phyloP scores from a whole-genome alignment of 2,329 filamentous ascomycete genomes.

The Beauveria sp. region DNA sequence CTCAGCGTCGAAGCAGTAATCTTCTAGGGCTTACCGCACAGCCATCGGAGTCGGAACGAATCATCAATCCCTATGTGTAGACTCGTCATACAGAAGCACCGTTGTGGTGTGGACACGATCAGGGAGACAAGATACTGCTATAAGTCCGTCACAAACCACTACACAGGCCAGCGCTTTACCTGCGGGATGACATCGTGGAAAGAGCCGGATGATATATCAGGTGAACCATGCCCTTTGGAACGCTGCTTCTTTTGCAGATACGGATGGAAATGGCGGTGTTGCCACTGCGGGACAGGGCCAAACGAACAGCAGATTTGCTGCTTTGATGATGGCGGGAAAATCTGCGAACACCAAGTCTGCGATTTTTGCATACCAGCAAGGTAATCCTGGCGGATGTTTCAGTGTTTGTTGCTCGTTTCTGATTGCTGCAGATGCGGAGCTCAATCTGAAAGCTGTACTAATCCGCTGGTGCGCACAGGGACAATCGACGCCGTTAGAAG shows the following conservation, averaged over 20 bases:
- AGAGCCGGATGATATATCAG: not conserved
- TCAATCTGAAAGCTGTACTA: not conserved
- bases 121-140: not conserved
- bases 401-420: not conserved
- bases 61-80: not conserved
- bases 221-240: not conserved
- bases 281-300: conserved; percentile 5
- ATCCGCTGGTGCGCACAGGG: not conserved
- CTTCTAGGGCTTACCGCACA: not conserved
- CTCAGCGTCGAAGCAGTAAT: not conserved
- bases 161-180: not conserved
- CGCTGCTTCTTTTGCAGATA: conserved; percentile 4
- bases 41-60: not conserved
- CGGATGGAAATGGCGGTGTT: conserved; percentile 6
- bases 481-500: not conserved
- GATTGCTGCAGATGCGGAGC: not conserved
- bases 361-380: conserved; percentile 2
- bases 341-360: not conserved
- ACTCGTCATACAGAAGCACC: not conserved
- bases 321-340: not conserved
- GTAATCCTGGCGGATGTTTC: not conserved
- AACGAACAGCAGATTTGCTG: not conserved
- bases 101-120: not conserved
- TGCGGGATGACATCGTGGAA: not conserved
- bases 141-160: not conserved